phyloP scores from a whole-genome alignment of 306 rosid genomes.

The Cucumis melo region DNA sequence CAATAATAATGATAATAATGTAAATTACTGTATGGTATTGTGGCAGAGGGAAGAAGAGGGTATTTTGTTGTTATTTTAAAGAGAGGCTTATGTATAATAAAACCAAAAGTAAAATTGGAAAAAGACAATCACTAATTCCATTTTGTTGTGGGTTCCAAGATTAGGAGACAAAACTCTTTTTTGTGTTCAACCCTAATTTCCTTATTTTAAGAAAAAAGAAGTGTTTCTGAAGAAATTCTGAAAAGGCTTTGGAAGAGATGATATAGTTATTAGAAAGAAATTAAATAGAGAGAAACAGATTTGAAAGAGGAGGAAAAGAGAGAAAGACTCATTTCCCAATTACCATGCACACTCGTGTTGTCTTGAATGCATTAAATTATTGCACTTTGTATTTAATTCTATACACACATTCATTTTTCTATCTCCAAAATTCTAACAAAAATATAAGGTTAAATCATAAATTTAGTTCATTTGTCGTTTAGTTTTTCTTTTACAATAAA shows the following conservation, averaged over 20 bases:
- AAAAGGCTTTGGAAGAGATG: background rate
- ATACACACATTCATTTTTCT: background rate
- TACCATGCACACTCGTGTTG: conserved; percentile 20
- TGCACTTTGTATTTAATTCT: background rate
- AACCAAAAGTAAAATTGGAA: background rate
- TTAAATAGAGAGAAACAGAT: too few species aligned
- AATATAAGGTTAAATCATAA: too few species aligned
- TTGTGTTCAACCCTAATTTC: background rate
- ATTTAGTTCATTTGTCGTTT: too few species aligned
- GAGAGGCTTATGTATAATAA: background rate
- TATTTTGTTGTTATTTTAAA: background rate
- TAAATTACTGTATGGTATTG: background rate
- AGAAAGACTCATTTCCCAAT: conserved; percentile 5
- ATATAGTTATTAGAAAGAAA: background rate
- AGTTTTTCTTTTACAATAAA: too few species aligned
- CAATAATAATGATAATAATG: too few species aligned
- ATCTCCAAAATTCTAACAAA: too few species aligned
- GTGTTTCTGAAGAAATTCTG: background rate
- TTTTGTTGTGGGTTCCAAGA: conserved; percentile 9
- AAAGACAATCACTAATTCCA: background rate
- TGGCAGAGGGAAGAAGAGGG: background rate
- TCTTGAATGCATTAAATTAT: conserved; percentile 11
- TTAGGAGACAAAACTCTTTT: conserved; percentile 12
- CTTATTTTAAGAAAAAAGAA: too few species aligned
- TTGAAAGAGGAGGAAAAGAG: background rate